Conservation (phyloP, 2,329 filamentous ascomycete species). For the Phialemonium atrogriseum region DNA sequence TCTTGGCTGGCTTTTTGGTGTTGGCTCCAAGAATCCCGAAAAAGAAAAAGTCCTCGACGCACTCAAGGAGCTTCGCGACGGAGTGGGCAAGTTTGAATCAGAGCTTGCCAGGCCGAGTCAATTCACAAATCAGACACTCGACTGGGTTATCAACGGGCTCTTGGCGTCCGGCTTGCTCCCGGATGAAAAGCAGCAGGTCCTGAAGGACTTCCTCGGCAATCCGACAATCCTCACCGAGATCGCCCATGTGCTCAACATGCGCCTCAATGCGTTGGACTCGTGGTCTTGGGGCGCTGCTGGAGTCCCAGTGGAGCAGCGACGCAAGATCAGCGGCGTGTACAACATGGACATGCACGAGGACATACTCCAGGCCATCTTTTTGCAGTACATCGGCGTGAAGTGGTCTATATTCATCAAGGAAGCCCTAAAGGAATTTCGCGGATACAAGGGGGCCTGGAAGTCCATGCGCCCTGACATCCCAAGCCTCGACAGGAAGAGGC, state of each 20-base stretch:
- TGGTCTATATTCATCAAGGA: slow-evolving; percentile 25
- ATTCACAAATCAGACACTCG: slow-evolving; percentile 32
- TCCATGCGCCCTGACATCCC: too few relatives aligned
- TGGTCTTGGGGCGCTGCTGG: slow-evolving; percentile 30
- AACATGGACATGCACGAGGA: slow-evolving; percentile 49
- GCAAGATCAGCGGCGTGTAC: slow-evolving; percentile 39
- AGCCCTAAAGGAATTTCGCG: slow-evolving; percentile 15
- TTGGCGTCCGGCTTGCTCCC: slow-evolving; percentile 40
- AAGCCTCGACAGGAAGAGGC: too few relatives aligned
- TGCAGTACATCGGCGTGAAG: slow-evolving; percentile 29
- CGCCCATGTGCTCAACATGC: slow-evolving; percentile 36
- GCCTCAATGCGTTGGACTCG: slow-evolving; percentile 24
- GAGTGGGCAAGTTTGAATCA: slow-evolving; percentile 12
- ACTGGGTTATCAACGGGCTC: slow-evolving; percentile 37
- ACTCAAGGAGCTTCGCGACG: slow-evolving; percentile 26
- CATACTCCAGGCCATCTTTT: slow-evolving; percentile 30
- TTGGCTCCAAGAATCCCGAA: slow-evolving; percentile 26
- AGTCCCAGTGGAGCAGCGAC: slow-evolving; percentile 27
- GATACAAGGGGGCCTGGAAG: slow-evolving; percentile 21
- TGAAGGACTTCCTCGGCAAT: slow-evolving; percentile 23
- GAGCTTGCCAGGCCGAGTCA: too few relatives aligned
- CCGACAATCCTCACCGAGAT: slow-evolving; percentile 29
- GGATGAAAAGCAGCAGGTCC: slow-evolving; percentile 19
- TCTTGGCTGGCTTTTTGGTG: slow-evolving; percentile 39
- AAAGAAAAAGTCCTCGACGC: slow-evolving; percentile 30